Evolutionary conservation across 2,329 filamentous ascomycete species (phyloP).

Genomic region (Onygenales sp.): DNA sequence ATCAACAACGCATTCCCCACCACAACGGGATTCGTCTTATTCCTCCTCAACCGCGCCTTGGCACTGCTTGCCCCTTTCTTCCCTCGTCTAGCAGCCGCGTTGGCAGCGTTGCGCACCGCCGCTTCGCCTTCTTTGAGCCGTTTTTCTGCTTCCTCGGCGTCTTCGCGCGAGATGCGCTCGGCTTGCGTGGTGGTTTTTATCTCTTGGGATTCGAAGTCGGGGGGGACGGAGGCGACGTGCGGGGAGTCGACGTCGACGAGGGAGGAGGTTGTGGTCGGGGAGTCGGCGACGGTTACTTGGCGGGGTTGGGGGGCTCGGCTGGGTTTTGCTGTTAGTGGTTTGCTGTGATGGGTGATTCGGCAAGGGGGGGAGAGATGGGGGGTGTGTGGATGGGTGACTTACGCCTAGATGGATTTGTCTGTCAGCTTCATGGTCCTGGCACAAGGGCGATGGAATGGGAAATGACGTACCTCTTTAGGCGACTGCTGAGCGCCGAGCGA

Average conservation of each 20-base stretch:
- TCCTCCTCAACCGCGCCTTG: constrained; percentile 22
- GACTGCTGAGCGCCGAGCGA: constrained; percentile 38
- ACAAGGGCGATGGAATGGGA: neutral
- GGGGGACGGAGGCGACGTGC: constrained; percentile 34
- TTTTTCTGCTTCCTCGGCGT: constrained; percentile 19
- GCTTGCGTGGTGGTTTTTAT: constrained; percentile 39
- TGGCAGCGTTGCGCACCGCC: constrained; percentile 13
- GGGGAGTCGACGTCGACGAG: constrained; percentile 40
- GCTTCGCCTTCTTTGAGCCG: constrained; percentile 16
- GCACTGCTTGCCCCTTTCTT: neutral
- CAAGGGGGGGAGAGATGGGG: neutral
- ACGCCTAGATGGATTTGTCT: constrained; percentile 22
- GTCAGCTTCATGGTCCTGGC: constrained; percentile 5
- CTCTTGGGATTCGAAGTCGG: constrained; percentile 32
- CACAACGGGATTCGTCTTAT: constrained; percentile 38
- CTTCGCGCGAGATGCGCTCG: constrained; percentile 34
- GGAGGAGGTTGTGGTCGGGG: constrained; percentile 30
- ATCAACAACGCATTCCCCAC: constrained; percentile 37
- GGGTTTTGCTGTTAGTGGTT: neutral
- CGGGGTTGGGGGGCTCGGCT: constrained; percentile 35
- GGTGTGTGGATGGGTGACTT: constrained; percentile 15
- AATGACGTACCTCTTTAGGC: constrained; percentile 35
- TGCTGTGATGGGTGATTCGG: neutral
- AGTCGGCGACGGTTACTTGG: constrained; percentile 28
- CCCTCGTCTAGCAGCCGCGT: neutral